Evolutionary conservation across 345 rosid species (phyloP).

Genomic region (Psidium guajava): DNA sequence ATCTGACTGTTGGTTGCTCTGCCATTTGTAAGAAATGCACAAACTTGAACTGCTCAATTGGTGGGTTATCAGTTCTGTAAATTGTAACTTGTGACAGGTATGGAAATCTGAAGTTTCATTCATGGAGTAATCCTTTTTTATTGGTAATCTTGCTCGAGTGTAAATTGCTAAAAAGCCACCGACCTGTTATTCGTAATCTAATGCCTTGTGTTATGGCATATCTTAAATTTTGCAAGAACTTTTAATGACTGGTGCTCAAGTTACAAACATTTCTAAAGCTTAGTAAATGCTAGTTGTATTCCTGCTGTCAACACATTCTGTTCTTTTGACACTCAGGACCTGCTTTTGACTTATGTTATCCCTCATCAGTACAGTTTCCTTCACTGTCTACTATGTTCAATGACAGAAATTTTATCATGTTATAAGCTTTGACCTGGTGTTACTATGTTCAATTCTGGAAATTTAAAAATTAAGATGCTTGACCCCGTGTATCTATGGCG

Average conservation of each 20-base stretch:
- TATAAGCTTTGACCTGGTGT: not conserved
- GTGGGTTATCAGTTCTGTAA: not conserved
- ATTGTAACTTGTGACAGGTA: not conserved
- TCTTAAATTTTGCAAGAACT: not conserved
- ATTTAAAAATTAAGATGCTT: not conserved
- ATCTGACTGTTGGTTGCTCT: not conserved
- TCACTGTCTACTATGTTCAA: not conserved
- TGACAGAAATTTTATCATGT: not conserved
- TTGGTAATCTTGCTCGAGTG: not conserved
- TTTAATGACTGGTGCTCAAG: not conserved
- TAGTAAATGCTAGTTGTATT: not conserved
- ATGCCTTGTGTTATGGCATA: not conserved
- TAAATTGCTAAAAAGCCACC: not conserved
- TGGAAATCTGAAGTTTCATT: not conserved
- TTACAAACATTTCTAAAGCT: not conserved
- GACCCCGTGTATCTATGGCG: not conserved
- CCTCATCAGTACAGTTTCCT: not conserved
- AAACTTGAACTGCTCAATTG: not conserved
- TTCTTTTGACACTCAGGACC: not conserved
- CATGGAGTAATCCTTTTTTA: not conserved
- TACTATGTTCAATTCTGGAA: not conserved
- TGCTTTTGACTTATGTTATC: not conserved
- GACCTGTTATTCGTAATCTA: not conserved
- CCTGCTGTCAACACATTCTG: not conserved
- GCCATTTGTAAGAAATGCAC: not conserved